These are phyloP conservation scores for Phoenix roebelenii DNA, from an alignment of 176 grass and related monocot species.

Conservation along the genomic window DNA sequence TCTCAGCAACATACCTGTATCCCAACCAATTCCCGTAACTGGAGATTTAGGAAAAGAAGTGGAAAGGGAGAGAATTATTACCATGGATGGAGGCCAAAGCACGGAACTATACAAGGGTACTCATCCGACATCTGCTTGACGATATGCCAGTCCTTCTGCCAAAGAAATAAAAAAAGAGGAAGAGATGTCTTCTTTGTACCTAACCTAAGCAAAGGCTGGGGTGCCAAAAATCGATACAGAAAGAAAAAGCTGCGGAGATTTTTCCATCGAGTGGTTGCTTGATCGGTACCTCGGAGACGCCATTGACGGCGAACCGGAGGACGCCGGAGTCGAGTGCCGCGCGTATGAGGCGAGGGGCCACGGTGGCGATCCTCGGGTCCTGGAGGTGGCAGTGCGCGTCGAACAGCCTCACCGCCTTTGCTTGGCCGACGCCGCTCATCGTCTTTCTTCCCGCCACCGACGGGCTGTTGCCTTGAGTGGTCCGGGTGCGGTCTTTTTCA, in stretches of 20 bases:
- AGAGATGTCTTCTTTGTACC: too few species aligned
- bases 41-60: not conserved
- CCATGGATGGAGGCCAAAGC: slow-evolving; percentile 87
- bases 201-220: too few species aligned
- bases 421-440: slow-evolving; percentile 1
- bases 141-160: slow-evolving; percentile 68
- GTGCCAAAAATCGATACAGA: too few species aligned
- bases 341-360: slow-evolving; percentile 48
- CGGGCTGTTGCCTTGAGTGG: too few species aligned
- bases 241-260: too few species aligned
- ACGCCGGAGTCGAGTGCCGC: slow-evolving; percentile 52
- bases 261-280: too few species aligned
- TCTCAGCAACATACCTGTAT: slow-evolving; percentile 57
- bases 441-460: not conserved
- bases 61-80: slow-evolving; percentile 9
- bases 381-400: slow-evolving; percentile 94
- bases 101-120: slow-evolving; percentile 61
- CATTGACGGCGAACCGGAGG: slow-evolving; percentile 64
- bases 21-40: not conserved
- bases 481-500: too few species aligned
- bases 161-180: not conserved
- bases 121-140: slow-evolving; percentile 79
- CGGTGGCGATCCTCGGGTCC: slow-evolving; percentile 42
- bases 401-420: slow-evolving; percentile 41
- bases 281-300: slow-evolving; percentile 47